Evolutionary conservation across 768 basidiomycete species (phyloP), one percentile per base, ranked within the genome.

Genomic region (Leccinum truebloodii): DNA sequence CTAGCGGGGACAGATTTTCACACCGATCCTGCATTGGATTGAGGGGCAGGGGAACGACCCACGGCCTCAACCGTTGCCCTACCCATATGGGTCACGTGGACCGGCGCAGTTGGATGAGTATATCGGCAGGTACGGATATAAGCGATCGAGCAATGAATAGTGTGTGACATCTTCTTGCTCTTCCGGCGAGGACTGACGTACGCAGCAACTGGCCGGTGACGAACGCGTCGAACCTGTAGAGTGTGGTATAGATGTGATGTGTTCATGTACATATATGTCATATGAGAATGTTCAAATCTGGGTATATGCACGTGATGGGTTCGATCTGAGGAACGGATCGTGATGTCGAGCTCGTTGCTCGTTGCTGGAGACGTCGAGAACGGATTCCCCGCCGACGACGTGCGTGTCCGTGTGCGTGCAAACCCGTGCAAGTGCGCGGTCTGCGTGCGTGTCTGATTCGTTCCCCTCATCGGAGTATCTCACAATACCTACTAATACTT

Each of bases 51-150:
- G 77, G 49, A 90, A 88, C 3, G 77, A 78, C 41, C 90, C 88
- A 6, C 44, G 44, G 12, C 44, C 44, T 10, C 4, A 77, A 78
- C 44, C 76, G 6, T 77, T 84, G 52, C 73, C 81, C 18, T 99
- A 99, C 78, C 86, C 88, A 6, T 99, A 98, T 72, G 97, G 97
- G 50, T 94, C 94, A 59, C 88, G 97, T 61, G 97, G 95, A n/a
- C 97, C 96, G 1, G 86, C 86, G 65, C 82, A 88, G 71, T 79
- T 98, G 41, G 91, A 93, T 22, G 76, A 72, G 1, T 99, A 94
- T 72, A 86, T 90, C 63, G 66, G 63, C 56, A 85, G 85, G 72
- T 88, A 87, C 70, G 95, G 93, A 6, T 98, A 84, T 80, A 88
- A 80, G 75, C 85, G 94, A 44, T 73, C 83, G 41, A 73, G 73